Evolutionary conservation across 208 protist genomes (phyloP), one percentile per base, ranked within the genome.

Genomic region (Angomonas deanei): DNA sequence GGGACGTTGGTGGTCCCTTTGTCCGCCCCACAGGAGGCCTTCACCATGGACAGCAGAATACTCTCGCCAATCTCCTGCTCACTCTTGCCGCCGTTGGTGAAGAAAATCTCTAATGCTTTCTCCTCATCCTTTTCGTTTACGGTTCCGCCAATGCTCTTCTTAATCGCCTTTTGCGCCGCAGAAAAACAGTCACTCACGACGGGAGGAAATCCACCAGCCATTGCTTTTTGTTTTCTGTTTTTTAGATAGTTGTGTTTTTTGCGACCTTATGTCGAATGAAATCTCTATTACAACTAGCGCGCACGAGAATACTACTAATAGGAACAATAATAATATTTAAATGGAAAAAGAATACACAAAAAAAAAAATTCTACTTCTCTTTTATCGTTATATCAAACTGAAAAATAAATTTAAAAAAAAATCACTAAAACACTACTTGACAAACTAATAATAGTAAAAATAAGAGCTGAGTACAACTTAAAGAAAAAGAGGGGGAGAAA

Each of bases 1-100:
- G 78, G 70, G 1, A 92, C 58, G 31, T 84, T 87, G 1, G 78
- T 80, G 11, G 77, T 82, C 30, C 85, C 90, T 57, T 78, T 78
- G 27, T 88, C 79, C 19, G 77, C 72, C 11, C 90, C 90, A 48
- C 90, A 96, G 11, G 84, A 74, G 0, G 73, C 83, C 54, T 84
- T 86, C 2, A 92, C 70, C 61, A 96, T 80, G 15, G 81, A 80
- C 4, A 64, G 67, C 28, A 96, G 78, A 0, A 96, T 36, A 17
- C 42, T 57, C 26, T 53, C 56, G 2, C 75, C 74, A 1, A 87
- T 66, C 54, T 91, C 84, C 8, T 24, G 56, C 31, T 76, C 49
- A 1, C 70, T 62, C 26, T 79, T 56, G 0, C 74, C 72, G 11
- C 62, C 61, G 4, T 66, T 63, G 23, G 63, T 63, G 55, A 92